phyloP scores from a whole-genome alignment of 2,329 filamentous ascomycete genomes.

The Diaporthe sp. region DNA sequence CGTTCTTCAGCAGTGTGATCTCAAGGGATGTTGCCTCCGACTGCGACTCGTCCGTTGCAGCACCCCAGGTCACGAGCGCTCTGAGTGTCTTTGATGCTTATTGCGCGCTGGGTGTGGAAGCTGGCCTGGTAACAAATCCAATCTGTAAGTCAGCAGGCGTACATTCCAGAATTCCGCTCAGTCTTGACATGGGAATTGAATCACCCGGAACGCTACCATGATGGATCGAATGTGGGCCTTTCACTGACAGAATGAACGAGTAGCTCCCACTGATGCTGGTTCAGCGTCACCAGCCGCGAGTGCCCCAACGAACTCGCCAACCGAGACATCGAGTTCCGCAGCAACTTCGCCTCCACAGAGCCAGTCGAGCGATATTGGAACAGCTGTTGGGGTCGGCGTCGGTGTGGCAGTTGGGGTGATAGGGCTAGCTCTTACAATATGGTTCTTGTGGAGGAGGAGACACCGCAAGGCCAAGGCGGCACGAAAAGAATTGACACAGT shows the following conservation, averaged over 20 bases:
- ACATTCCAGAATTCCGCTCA: too few relatives aligned
- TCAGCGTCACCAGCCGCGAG: not conserved
- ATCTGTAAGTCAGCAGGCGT: not conserved
- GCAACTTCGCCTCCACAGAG: not conserved
- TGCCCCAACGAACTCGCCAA: not conserved
- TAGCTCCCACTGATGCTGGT: not conserved
- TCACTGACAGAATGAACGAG: not conserved
- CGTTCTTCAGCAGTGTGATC: conserved; percentile 37
- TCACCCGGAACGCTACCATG: not conserved
- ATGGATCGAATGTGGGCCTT: not conserved
- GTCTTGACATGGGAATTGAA: too few relatives aligned
- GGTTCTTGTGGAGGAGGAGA: not conserved
- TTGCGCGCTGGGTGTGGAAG: conserved; percentile 28
- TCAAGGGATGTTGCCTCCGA: conserved; percentile 22
- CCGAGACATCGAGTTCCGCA: not conserved
- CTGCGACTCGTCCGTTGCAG: conserved; percentile 1
- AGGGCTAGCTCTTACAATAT: not conserved
- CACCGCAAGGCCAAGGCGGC: not conserved
- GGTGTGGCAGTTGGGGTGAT: not conserved
- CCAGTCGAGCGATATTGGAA: not conserved
- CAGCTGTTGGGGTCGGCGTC: not conserved
- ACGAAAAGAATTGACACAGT: not conserved
- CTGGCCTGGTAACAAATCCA: not conserved
- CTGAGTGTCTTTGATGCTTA: conserved; percentile 26
- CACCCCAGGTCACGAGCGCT: conserved; percentile 22